Conservation (phyloP, 1,139 yeast genomes). For the Waltiozyma sp. region DNA sequence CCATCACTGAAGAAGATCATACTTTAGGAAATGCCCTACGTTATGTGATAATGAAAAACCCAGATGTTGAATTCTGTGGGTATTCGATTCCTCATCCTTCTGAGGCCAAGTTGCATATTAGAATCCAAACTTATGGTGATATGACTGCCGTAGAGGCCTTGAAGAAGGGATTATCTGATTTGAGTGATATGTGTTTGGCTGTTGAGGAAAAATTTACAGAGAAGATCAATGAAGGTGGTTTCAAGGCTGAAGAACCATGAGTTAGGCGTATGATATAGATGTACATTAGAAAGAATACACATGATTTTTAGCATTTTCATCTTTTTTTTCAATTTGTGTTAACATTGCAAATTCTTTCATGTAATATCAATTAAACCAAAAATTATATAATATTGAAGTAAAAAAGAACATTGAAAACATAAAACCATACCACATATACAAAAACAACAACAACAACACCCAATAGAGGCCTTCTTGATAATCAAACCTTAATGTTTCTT, state of each 20-base stretch:
- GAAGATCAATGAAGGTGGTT: constrained; percentile 42
- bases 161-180: constrained; percentile 82
- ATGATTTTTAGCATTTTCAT: neutral
- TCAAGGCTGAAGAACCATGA: constrained; percentile 34
- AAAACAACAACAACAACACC: neutral
- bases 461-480: neutral
- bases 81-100: constrained; percentile 99
- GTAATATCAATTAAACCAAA: too few species aligned
- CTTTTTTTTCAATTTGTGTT: too few species aligned
- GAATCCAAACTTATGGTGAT: constrained; percentile 88
- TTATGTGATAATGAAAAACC: constrained; percentile 92
- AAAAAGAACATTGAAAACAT: too few species aligned
- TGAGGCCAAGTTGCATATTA: constrained; percentile 75
- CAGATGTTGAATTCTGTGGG: constrained; percentile 96
- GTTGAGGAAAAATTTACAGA: constrained; percentile 71
- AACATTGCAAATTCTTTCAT: too few species aligned
- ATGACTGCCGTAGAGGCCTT: constrained; percentile 89
- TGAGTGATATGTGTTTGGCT: constrained; percentile 71
- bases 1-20: constrained; percentile 86
- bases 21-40: constrained; percentile 90
- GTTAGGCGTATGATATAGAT: neutral
- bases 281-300: neutral
- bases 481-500: neutral
- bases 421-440: neutral
- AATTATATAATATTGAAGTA: too few species aligned